A percentile compares a stretch with the other conserved stretches of the same genome.
phyloP scores from a whole-genome alignment of 129 eudicot species.

The Escallonia rubra region DNA sequence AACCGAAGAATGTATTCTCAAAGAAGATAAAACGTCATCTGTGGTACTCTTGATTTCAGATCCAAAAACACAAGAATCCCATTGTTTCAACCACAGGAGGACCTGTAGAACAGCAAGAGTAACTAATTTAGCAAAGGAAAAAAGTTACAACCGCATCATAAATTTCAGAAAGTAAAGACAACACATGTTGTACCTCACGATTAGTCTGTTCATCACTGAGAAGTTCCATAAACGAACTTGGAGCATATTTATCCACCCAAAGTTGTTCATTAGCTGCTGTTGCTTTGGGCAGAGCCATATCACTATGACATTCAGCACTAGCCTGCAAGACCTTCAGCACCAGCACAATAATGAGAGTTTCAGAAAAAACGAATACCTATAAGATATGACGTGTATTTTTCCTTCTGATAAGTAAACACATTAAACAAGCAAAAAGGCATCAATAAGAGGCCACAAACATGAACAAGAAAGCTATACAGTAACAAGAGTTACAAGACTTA shows the following conservation, averaged over 20 bases:
- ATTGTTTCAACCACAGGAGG: slow-evolving; percentile 93
- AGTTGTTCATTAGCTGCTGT: slow-evolving; percentile 54
- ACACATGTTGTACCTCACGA: slow-evolving; percentile 56
- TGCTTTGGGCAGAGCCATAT: slow-evolving; percentile 24
- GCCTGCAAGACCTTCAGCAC: slow-evolving; percentile 67
- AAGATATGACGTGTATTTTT: too few relatives aligned
- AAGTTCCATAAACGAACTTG: slow-evolving; percentile 92
- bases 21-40: slow-evolving; percentile 80
- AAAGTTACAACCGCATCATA: not conserved
- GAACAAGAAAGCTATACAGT: too few relatives aligned
- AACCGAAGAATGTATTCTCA: slow-evolving; percentile 75
- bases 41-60: slow-evolving; percentile 77
- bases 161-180: slow-evolving; percentile 1
- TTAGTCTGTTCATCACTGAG: slow-evolving; percentile 94
- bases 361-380: not conserved
- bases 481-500: too few relatives aligned
- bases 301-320: slow-evolving; percentile 41
- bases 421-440: not conserved
- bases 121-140: not conserved
- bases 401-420: too few relatives aligned
- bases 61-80: slow-evolving; percentile 97
- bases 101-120: slow-evolving; percentile 41
- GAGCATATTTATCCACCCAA: slow-evolving; percentile 98
- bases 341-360: slow-evolving; percentile 13
- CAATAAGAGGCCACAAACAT: not conserved